phyloP scores from a whole-genome alignment of 164 flowering plant species.

The Vitis rotundifolia region DNA sequence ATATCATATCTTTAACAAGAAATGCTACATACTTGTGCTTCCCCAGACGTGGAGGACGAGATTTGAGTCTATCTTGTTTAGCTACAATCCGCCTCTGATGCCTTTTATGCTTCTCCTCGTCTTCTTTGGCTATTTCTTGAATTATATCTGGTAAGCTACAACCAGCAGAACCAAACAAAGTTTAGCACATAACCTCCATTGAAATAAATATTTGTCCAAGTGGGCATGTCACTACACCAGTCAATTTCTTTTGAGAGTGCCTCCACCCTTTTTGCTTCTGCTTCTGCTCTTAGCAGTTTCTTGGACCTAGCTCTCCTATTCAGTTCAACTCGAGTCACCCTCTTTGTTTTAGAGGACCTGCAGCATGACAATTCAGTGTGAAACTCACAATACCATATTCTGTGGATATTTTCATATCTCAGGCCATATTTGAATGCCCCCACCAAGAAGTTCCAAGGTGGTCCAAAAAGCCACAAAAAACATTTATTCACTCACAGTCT shows the following conservation, averaged over 20 bases:
- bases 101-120: constrained; percentile 74
- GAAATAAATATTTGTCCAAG: background rate
- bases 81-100: constrained; percentile 67
- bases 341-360: constrained; percentile 58
- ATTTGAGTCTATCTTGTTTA: constrained; percentile 74
- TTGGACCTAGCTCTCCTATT: constrained; percentile 79
- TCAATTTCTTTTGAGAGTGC: constrained; percentile 74
- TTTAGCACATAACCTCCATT: background rate
- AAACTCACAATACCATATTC: background rate
- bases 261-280: constrained; percentile 55
- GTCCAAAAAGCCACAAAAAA: too few species aligned
- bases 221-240: constrained; percentile 34
- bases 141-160: constrained; percentile 77
- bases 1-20: background rate
- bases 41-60: constrained; percentile 90
- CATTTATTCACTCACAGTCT: too few species aligned
- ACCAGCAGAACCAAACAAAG: constrained; percentile 9
- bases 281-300: constrained; percentile 59
- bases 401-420: background rate
- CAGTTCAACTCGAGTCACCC: constrained; percentile 70
- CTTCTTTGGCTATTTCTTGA: constrained; percentile 83
- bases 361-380: background rate
- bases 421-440: too few species aligned
- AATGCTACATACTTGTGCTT: constrained; percentile 66
- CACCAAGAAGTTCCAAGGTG: too few species aligned